A percentile compares a stretch with the other conserved stretches of the same genome.
Conservation (phyloP, 176 grass and related monocot genomes). For the Cenchrus americanus region DNA sequence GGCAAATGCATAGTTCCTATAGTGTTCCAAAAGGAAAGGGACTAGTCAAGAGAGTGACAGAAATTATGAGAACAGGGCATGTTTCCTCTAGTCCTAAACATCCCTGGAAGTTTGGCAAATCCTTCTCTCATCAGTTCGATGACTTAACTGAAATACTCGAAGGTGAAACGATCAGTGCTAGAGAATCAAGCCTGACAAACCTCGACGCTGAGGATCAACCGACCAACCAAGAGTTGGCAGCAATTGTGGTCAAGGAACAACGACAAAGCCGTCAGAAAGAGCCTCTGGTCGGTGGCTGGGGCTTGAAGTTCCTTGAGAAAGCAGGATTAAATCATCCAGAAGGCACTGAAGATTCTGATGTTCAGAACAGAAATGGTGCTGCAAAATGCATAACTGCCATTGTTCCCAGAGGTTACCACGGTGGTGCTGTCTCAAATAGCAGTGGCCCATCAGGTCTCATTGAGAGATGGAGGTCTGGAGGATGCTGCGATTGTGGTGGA, state of each 20-base stretch:
- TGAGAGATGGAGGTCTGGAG: conserved; percentile 68
- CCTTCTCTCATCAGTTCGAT: conserved; percentile 46
- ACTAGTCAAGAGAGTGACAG: conserved; percentile 60
- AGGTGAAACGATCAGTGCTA: conserved; percentile 32
- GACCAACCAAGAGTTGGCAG: conserved; percentile 58
- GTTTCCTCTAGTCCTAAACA: conserved; percentile 57
- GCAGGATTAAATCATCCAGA: conserved; percentile 23
- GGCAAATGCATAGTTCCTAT: conserved; percentile 47
- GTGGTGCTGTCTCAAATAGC: conserved; percentile 25
- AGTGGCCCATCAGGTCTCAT: conserved; percentile 57
- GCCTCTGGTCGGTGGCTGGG: conserved; percentile 66
- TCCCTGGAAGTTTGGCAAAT: conserved; percentile 43
- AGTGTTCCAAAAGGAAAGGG: conserved; percentile 55
- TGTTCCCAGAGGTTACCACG: conserved; percentile 76
- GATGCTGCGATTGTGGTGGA: conserved; percentile 76
- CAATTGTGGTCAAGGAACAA: conserved; percentile 67
- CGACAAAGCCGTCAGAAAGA: conserved; percentile 24
- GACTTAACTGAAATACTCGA: conserved; percentile 21
- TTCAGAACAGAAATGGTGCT: conserved; percentile 19
- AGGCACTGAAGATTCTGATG: neutral
- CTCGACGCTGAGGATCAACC: conserved; percentile 46
- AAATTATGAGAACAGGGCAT: conserved; percentile 64
- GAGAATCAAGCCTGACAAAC: conserved; percentile 39
- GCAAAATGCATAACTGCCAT: conserved; percentile 48
- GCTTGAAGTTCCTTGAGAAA: conserved; percentile 87